These are phyloP conservation scores for Veloboletus limbatus DNA, from an alignment of 1,284 basidiomycete species.

Conservation along the genomic window DNA sequence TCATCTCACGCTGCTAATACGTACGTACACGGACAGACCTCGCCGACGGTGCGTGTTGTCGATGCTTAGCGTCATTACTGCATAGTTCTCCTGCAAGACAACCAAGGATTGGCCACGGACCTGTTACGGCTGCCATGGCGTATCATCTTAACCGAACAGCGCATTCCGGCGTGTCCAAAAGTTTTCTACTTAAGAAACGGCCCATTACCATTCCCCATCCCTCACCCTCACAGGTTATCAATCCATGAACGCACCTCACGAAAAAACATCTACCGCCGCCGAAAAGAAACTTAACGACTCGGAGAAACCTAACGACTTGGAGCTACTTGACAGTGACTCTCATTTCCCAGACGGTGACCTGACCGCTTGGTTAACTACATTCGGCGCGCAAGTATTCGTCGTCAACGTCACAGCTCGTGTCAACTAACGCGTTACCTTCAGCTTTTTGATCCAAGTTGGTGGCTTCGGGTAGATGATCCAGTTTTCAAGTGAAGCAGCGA, in stretches of 20 bases:
- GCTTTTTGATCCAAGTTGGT: slow-evolving; percentile 34
- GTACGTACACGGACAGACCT: slow-evolving; percentile 7
- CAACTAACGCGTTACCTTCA: slow-evolving; percentile 10
- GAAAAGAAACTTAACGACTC: not conserved
- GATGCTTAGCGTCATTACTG: not conserved
- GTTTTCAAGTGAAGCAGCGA: not conserved
- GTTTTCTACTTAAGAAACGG: slow-evolving; percentile 8
- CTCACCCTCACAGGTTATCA: not conserved
- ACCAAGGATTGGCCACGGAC: not conserved
- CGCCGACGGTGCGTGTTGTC: not conserved
- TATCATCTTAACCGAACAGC: slow-evolving; percentile 8
- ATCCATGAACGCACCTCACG: slow-evolving; percentile 9
- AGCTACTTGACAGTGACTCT: not conserved
- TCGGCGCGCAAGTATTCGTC: slow-evolving; percentile 25
- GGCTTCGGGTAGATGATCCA: slow-evolving; percentile 34
- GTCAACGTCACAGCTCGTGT: not conserved
- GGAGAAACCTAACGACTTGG: not conserved
- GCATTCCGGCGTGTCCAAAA: not conserved
- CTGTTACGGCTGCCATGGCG: slow-evolving; percentile 9
- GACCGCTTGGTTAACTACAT: slow-evolving; percentile 26
- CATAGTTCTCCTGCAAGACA: not conserved
- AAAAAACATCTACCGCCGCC: not conserved
- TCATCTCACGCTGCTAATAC: not conserved
- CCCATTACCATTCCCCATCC: not conserved
- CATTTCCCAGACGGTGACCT: slow-evolving; percentile 27